A percentile compares a stretch with the other conserved stretches of the same genome.
These are phyloP conservation scores for Agaricus sinodeliciosus DNA, from an alignment of 768 basidiomycete species.

Conservation along the genomic window DNA sequence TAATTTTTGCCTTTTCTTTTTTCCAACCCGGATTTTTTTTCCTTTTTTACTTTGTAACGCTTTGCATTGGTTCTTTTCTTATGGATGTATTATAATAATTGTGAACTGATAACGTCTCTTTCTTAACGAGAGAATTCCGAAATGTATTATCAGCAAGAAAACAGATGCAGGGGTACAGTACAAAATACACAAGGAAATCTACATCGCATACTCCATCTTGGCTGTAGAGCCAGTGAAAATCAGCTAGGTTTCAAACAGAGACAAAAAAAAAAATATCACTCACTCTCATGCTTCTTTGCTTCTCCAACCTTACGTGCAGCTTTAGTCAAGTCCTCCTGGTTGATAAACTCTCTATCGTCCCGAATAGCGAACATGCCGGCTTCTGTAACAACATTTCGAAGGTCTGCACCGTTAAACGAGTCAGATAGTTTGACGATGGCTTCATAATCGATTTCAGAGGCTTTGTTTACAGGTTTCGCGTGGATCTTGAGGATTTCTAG, in stretches of 20 bases:
- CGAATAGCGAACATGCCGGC: constrained; percentile 99
- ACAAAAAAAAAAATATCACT: constrained; percentile 25
- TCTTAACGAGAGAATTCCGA: neutral
- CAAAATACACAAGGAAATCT: constrained; percentile 16
- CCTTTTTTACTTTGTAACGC: neutral
- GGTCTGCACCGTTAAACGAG: constrained; percentile 93
- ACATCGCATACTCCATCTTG: constrained; percentile 49
- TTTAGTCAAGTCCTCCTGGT: constrained; percentile 94
- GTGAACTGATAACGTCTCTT: too few species aligned
- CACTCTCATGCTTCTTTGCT: constrained; percentile 97
- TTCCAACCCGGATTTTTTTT: too few species aligned
- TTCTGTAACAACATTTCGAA: constrained; percentile 92
- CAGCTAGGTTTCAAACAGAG: constrained; percentile 1
- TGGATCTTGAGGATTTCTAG: constrained; percentile 98
- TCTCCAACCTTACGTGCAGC: constrained; percentile 93
- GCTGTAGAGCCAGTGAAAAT: constrained; percentile 22
- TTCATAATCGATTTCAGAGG: constrained; percentile 94
- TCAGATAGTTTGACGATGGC: constrained; percentile 97
- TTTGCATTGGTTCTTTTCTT: too few species aligned
- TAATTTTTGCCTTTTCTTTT: constrained; percentile 19
- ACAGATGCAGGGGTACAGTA: constrained; percentile 11
- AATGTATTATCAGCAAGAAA: constrained; percentile 7
- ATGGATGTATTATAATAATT: neutral
- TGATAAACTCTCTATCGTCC: constrained; percentile 87
- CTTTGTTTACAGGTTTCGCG: constrained; percentile 88